Conservation (phyloP, 305 asterid genomes). For the Fraxinus velutina region DNA sequence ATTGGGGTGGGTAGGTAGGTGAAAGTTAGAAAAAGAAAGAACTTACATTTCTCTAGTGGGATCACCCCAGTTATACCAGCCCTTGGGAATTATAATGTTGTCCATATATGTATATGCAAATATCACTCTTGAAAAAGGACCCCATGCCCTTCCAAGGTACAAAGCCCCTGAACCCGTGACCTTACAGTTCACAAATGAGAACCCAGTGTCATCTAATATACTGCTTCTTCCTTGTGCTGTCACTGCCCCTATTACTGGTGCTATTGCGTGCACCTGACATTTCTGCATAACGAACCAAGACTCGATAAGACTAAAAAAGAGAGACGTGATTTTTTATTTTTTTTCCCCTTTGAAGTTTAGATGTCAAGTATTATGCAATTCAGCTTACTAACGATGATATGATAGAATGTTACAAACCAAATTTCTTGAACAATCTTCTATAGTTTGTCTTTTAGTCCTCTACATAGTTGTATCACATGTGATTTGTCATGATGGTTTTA, state of each 20-base stretch:
- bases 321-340: neutral
- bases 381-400: neutral
- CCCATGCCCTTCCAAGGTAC: constrained; percentile 97
- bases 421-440: neutral
- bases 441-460: neutral
- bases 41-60: constrained; percentile 82
- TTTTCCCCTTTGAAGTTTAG: neutral
- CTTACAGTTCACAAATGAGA: constrained; percentile 74
- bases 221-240: constrained; percentile 86
- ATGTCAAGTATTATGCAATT: neutral
- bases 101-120: constrained; percentile 88
- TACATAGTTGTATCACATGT: neutral
- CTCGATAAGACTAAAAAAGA: neutral
- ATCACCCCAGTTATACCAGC: constrained; percentile 97
- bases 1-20: neutral
- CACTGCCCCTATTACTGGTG: constrained; percentile 68
- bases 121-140: constrained; percentile 85
- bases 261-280: constrained; percentile 78
- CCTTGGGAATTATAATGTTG: constrained; percentile 81
- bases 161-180: constrained; percentile 90
- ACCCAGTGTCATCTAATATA: constrained; percentile 70
- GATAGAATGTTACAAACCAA: neutral
- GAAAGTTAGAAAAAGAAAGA: neutral
- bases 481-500: neutral
- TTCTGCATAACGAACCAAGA: constrained; percentile 32